Base-by-base conservation (phyloP, 192 early-diverging fungal genomes). In the Piromyces finnis region DNA sequence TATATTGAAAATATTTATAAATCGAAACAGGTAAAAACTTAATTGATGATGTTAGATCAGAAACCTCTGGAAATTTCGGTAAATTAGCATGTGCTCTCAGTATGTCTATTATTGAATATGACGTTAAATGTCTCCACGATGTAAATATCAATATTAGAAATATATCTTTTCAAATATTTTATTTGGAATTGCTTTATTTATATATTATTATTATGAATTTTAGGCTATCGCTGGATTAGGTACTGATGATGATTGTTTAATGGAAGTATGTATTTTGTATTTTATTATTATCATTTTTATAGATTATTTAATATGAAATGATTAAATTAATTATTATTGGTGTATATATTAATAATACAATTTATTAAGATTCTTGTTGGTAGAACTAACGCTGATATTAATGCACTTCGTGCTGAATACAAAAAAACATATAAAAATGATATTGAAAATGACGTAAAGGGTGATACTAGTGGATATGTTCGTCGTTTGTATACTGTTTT, bases 201-300 rank as follows among this genome's bases (percentile, higher is more conserved):
- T n/a, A n/a, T n/a, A n/a, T n/a, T n/a, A n/a, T n/a, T 6, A 32
- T 32, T 6, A 32, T 32, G 9, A 32, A 6, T 6, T 6, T 6
- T 68, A 68, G 51, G 51, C 51, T 11, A 17, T 68, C n/a, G 26
- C 16, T 11, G 86, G 86, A 16, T 3, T 87, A 12, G 85, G 85
- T 22, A 88, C 84, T 11, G 83, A 87, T 80, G 86, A 88, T 77
- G 87, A 88, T 78, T 83, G 80, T 29, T 68, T 88, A 59, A 83
- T 88, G 18, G 51, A 68, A 68, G 51, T 68, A 68, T 7, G 51
- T n/a, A 22, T 22, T 35, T n/a, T n/a, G n/a, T n/a, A n/a, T n/a
- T n/a, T n/a, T n/a, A n/a, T n/a, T n/a, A n/a, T n/a, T n/a, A n/a
- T n/a, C n/a, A n/a, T n/a, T n/a, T n/a, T n/a, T n/a, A n/a, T n/a